Evolutionary conservation across 2,329 filamentous ascomycete genomes (phyloP).

Genomic region (Stagonosporopsis cucurbitacearum): DNA sequence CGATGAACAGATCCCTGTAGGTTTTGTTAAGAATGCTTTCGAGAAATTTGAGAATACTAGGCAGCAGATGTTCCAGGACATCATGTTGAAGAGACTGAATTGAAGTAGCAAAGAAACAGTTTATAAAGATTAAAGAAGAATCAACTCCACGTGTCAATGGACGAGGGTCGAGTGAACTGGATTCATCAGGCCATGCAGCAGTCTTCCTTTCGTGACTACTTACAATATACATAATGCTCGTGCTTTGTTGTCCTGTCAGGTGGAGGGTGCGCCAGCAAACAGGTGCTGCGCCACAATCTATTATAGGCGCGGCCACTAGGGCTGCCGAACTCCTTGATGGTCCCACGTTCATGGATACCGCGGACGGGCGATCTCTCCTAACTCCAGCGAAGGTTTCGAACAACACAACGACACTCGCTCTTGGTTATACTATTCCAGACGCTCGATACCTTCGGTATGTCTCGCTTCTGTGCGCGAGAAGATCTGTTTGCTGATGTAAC

Average conservation of each 20-base stretch:
- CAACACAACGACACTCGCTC: constrained; percentile 10
- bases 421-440: neutral
- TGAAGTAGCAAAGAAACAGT: neutral
- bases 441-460: constrained; percentile 1
- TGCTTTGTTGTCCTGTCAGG: neutral
- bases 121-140: too few relatives aligned
- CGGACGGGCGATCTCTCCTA: constrained; percentile 8
- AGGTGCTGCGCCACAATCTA: constrained; percentile 18
- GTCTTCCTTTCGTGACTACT: neutral
- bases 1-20: constrained; percentile 61
- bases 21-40: constrained; percentile 51
- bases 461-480: neutral
- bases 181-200: neutral
- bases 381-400: constrained; percentile 12
- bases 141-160: too few relatives aligned
- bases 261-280: neutral
- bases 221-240: neutral
- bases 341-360: constrained; percentile 14
- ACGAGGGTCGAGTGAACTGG: neutral
- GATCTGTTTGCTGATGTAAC: neutral
- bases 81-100: constrained; percentile 31
- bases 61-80: constrained; percentile 48
- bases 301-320: constrained; percentile 9
- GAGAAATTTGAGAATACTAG: constrained; percentile 57
- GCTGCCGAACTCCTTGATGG: constrained; percentile 13